These are phyloP conservation scores for Globisporangium viniferum DNA, from an alignment of 352 stramenopile species.

Conservation along the genomic window DNA sequence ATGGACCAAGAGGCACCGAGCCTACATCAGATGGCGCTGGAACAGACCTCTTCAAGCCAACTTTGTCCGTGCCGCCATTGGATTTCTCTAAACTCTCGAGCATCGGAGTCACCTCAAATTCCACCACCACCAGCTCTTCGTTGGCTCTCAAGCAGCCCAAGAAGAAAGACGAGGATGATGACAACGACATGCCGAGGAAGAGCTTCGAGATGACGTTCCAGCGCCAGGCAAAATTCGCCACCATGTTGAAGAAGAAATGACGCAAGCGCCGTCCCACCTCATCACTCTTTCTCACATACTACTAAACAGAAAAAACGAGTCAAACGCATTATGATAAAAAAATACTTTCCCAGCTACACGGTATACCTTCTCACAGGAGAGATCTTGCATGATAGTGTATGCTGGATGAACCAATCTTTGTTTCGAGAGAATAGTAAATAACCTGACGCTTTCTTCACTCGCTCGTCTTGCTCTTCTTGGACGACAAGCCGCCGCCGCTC, in stretches of 20 bases:
- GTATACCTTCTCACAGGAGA: background rate
- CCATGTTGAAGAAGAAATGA: constrained; percentile 48
- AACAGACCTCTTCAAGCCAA: background rate
- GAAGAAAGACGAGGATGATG: background rate
- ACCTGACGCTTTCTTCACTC: constrained; percentile 19
- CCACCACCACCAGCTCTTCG: background rate
- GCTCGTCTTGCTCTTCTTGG: constrained; percentile 70
- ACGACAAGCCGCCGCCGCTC: constrained; percentile 22
- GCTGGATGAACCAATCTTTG: background rate
- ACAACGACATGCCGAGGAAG: constrained; percentile 25
- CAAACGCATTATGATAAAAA: background rate
- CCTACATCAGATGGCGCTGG: background rate
- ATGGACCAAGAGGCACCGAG: no score
- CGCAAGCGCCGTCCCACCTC: background rate
- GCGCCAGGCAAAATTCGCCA: constrained; percentile 48
- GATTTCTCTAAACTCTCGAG: constrained; percentile 27
- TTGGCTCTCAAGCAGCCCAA: background rate
- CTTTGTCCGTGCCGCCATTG: constrained; percentile 17
- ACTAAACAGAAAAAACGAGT: background rate
- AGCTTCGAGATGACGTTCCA: constrained; percentile 49
- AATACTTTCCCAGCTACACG: background rate
- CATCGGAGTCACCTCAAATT: background rate
- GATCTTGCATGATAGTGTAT: background rate
- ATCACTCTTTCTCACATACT: background rate
- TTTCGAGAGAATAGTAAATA: constrained; percentile 15